phyloP scores from a whole-genome alignment of 495 filamentous ascomycete species.

The Aspergillus baeticus region DNA sequence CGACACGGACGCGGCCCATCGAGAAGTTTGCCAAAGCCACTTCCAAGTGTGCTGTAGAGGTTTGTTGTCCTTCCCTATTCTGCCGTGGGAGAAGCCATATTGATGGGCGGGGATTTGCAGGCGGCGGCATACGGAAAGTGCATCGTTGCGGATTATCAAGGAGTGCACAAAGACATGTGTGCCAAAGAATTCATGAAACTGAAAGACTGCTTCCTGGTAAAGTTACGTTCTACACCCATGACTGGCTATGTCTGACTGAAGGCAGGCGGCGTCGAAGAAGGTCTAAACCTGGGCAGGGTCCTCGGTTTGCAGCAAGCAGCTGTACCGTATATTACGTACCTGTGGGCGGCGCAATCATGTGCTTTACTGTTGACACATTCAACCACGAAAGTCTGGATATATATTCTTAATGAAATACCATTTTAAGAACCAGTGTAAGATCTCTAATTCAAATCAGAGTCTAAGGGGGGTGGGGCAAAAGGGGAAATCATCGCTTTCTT shows the following conservation, averaged over 20 bases:
- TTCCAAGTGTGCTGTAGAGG: conserved; percentile 81
- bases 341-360: neutral
- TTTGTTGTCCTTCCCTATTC: conserved; percentile 31
- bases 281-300: neutral
- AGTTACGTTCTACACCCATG: conserved; percentile 16
- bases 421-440: conserved; percentile 11
- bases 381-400: neutral
- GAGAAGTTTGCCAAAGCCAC: conserved; percentile 84
- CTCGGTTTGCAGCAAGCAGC: neutral
- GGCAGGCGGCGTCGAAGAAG: conserved; percentile 42
- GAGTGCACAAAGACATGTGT: conserved; percentile 90
- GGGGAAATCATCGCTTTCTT: neutral
- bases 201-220: conserved; percentile 87
- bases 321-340: neutral
- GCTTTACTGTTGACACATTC: neutral
- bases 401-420: conserved; percentile 2
- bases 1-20: conserved; percentile 61
- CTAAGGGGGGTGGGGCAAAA: neutral
- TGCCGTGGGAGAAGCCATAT: conserved; percentile 9
- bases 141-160: conserved; percentile 85
- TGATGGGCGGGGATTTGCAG: conserved; percentile 43
- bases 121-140: conserved; percentile 88
- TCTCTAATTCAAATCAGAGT: neutral
- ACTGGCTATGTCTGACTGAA: conserved; percentile 3
- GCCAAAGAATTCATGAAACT: conserved; percentile 77